Evolutionary conservation across 257 asterid genomes (phyloP), one percentile per base, ranked within the genome.

Genomic region (Mentha longifolia): DNA sequence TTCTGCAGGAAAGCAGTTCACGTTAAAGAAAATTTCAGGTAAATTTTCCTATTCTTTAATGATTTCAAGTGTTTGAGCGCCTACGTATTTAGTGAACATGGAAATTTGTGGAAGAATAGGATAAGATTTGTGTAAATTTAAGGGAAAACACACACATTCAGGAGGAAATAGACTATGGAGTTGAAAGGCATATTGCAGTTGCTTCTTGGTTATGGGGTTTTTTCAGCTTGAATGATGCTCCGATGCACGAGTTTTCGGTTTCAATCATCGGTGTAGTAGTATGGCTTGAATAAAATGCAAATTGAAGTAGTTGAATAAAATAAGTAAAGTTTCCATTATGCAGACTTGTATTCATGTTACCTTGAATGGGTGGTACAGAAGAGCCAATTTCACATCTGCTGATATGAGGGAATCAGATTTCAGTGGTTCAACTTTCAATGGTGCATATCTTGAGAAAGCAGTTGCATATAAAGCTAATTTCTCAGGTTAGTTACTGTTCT

Each of bases 371-470:
- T 79, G 86, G 79, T 76, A 75, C 95, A 94, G 99, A 82, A 84
- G 98, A 82, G 99, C 99, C 61, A 91, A 94, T 83, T 94, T 94
- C 96, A 91, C 99, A 52, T 30, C 97, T 73, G 97, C 99, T 68
- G 99, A 91, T 75, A 91, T 89, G 99, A 89, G 98, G 85, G 95
- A 94, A 82, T 89, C 98, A 17, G 88, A 94, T 84, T 94, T 94
- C 84, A 91, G 96, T 46, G 96, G 98, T 65, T 94, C 98, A 14
- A 86, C 92, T 46, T 91, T 94, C 85, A 94, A 87, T 46, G 97
- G 98, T 51, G 97, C 97, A 35, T 91, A 94, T 76, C 94, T 94
- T 62, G 98, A 94, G 87, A 94, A 94, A 77, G 98, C 97, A 0
- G 96, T 94, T 42, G 98, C 98, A 6, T 91, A 85, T 65, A 91